Base-by-base conservation (phyloP, 2,329 filamentous ascomycete species). In the Colletotrichum abscissum region DNA sequence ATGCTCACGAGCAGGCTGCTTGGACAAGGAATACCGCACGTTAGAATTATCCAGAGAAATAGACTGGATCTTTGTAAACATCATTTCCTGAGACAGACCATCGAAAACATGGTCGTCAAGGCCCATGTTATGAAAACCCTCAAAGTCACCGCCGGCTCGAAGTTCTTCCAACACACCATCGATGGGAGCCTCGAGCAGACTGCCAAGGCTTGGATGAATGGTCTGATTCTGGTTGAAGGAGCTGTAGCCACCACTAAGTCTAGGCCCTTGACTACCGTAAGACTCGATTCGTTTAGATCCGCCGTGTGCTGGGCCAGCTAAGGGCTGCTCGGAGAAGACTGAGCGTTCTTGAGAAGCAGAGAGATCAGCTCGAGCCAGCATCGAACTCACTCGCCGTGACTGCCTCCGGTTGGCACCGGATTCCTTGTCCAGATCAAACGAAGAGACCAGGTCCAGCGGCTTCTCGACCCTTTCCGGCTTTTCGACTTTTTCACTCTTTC, bases 341-440 rank as follows among this genome's bases (percentile, higher is more conserved):
- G 92, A 88, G 78, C 94, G 89, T 77, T 97, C 95, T 76, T 96
- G 94, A 19, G 93, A 97, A 11, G 94, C 92, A 0, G 94, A 96
- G 24, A 98, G 86, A 80, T 98, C 96, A 38, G 94, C 93, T 78
- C 96, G 89, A 19, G 95, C 95, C 66, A 98, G 87, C 83, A 98
- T 89, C 19, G 96, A 98, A 84, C 97, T 99, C 30, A 98, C 93
- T 63, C 97, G 91, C 56, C 97, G 91, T 22, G 91, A 92, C 74
- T 90, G 90, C 72, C 90, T 86, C 64, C 90, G 84, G 0, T 87
- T 88, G 14, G 86, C 86, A 19, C 87, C 86, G 12, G 84, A 86
- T 68, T 88, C 86, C 65, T 88, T 88, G 69, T 95, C 93, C 55
- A 93, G 89, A 68, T 94, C 93, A n/a, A 96, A 83, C 1, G 92